Percentiles rank a stretch among this genome's conserved stretches.
Conservation (phyloP, 257 asterid genomes). For the Linaria vulgaris region DNA sequence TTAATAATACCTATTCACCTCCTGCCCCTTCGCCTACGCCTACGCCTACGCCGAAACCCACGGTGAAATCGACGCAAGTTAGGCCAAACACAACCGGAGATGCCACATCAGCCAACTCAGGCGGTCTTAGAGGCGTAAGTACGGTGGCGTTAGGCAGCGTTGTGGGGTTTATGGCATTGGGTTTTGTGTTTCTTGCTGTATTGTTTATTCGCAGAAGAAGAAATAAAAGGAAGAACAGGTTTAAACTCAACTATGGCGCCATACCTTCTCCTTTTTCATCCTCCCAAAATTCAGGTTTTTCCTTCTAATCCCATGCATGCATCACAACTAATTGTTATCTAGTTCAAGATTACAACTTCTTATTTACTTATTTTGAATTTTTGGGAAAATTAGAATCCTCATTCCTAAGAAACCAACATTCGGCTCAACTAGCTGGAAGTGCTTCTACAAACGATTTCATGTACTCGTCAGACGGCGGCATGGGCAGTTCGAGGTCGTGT, state of each 20-base stretch:
- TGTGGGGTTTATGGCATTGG: constrained; percentile 64
- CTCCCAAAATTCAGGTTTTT: constrained; percentile 82
- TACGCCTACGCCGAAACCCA: constrained; percentile 57
- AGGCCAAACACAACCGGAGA: constrained; percentile 43
- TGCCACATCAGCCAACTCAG: constrained; percentile 36
- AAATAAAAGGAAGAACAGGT: constrained; percentile 52
- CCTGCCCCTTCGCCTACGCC: constrained; percentile 41
- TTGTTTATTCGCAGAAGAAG: constrained; percentile 56
- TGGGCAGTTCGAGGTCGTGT: constrained; percentile 67
- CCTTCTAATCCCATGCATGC: no score
- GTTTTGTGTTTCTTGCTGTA: constrained; percentile 56
- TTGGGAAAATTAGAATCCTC: constrained; percentile 45
- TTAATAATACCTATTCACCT: constrained; percentile 35
- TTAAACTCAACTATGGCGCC: constrained; percentile 41
- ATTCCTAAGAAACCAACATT: constrained; percentile 57
- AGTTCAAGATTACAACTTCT: no score
- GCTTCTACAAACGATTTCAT: constrained; percentile 47
- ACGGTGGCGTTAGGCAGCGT: constrained; percentile 52
- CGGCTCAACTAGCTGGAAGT: constrained; percentile 51
- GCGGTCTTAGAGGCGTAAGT: constrained; percentile 44
- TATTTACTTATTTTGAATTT: no score
- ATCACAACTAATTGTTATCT: no score
- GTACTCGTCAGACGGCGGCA: constrained; percentile 61
- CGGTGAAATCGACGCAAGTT: constrained; percentile 49
- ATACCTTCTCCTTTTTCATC: constrained; percentile 75